Evolutionary conservation across 176 grass and related monocot species (phyloP), one percentile per base, ranked within the genome.

Genomic region (Thinopyrum elongatum): DNA sequence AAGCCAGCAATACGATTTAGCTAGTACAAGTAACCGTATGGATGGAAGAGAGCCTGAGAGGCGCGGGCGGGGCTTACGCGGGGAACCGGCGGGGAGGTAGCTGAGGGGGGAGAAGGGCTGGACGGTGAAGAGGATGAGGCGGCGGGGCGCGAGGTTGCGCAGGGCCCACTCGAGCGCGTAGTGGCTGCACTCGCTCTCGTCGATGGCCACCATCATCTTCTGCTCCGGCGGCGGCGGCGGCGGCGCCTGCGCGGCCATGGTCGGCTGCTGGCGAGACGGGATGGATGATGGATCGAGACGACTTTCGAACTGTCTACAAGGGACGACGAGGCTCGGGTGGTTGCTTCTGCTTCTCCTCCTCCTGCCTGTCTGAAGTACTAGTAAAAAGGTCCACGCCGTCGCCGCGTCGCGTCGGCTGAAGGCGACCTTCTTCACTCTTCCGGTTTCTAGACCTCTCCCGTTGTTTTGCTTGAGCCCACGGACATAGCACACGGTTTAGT

Each of bases 141-240:
- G 46, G 74, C 74, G 27, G 27, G 74, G 74, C 74, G 27, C 46
- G 46, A 55, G 47, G 74, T 76, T 76, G 46, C 74, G 74, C 46
- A 76, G 74, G 27, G 74, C 46, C 74, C 74, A 76, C 27, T 76
- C 74, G 46, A 55, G 74, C 46, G 74, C 74, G 74, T 76, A 76
- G 28, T 76, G 46, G 74, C 74, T 76, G 74, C 74, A 76, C 46
- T 76, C 74, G 74, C 74, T 76, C 74, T 76, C 74, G 74, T 76
- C 74, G 28, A 76, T 76, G 1, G 74, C 47, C 74, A 76, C 74
- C 74, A 76, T 76, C 2, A 76, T 3, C 74, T 76, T 76, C 74
- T 76, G 44, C 46, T 76, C 46, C 13, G n/a, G 36, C 27, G 73
- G 72, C 8, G 38, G 35, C 14, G 65, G 65, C 12, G 60, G 9